Evolutionary conservation across 2,329 filamentous ascomycete genomes (phyloP), one percentile per base, ranked within the genome.

Genomic region (Neodidymelliopsis sp.): DNA sequence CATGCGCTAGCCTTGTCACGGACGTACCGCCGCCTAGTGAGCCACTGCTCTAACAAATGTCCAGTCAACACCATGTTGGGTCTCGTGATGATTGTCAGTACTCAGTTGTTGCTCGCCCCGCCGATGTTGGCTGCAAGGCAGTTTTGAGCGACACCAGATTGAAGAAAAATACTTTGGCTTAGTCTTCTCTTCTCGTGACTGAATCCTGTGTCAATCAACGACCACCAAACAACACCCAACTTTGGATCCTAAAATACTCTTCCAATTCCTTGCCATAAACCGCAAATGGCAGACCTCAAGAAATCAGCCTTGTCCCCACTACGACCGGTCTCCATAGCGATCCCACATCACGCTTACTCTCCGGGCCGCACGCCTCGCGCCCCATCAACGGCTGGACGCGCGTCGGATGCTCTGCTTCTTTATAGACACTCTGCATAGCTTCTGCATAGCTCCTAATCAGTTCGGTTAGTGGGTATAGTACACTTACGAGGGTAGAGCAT

Each of bases 1-100:
- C 44, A 41, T 41, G 30, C 39, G 24, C 47, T 50, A 50, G 35
- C 22, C 35, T 7, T 39, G 46, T 34, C 43, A 28, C 16, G 28
- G 37, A 25, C 37, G 22, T 29, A 4, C 12, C 41, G 24, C 19
- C 11, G 31, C 9, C 7, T 11, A 18, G 29, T 6, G 22, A 27
- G 20, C 15, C 3, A 25, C 19, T 25, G 10, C 13, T 41, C 13
- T 22, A 16, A 16, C n/a, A n/a, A n/a, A 8, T 34, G 6, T 18
- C 11, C 30, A 7, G 15, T 18, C 6, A 33, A 33, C 30, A 19
- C 12, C 30, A 20, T n/a, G n/a, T 33, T 12, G 15, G 2, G 6
- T n/a, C 9, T 33, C 16, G 20, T 18, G 18, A 20, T 33, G 3
- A 10, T 33, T 4, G 4, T 20, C n/a, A n/a, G n/a, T n/a, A n/a